Conservation (phyloP, 768 basidiomycete genomes). For the Nidularia sp. region DNA sequence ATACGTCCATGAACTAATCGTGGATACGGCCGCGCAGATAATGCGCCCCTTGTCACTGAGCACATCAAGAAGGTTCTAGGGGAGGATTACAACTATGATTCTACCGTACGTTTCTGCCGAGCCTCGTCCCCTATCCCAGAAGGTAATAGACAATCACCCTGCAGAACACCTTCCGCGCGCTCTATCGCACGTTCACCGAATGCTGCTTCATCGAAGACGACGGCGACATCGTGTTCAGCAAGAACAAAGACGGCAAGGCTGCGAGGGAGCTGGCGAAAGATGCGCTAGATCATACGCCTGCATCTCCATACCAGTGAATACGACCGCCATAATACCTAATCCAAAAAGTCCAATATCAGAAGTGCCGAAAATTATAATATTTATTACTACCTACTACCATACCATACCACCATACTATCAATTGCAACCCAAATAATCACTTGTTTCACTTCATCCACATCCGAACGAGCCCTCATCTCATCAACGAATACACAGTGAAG, state of each 20-base stretch:
- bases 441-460: too few relatives aligned
- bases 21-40: slow-evolving; percentile 29
- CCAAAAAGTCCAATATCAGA: too few relatives aligned
- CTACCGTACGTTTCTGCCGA: slow-evolving; percentile 35
- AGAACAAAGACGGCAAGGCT: slow-evolving; percentile 44
- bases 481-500: too few relatives aligned
- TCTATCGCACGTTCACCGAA: slow-evolving; percentile 56
- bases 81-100: slow-evolving; percentile 60
- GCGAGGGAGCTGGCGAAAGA: slow-evolving; percentile 25
- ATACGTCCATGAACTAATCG: not conserved
- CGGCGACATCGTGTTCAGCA: slow-evolving; percentile 60
- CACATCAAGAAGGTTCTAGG: slow-evolving; percentile 47
- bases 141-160: slow-evolving; percentile 1
- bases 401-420: too few relatives aligned
- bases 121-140: not conserved
- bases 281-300: not conserved
- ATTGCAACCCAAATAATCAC: too few relatives aligned
- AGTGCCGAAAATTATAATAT: too few relatives aligned
- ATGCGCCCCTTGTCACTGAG: slow-evolving; percentile 54
- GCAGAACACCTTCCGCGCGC: slow-evolving; percentile 53
- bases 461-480: too few relatives aligned
- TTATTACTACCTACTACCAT: too few relatives aligned
- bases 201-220: slow-evolving; percentile 65
- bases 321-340: too few relatives aligned
- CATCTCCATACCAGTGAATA: too few relatives aligned